Percentiles rank a stretch among this genome's conserved stretches.
These are phyloP conservation scores for Tetrapisispora arboricola DNA, from an alignment of 805 yeast genomes.

Conservation along the genomic window DNA sequence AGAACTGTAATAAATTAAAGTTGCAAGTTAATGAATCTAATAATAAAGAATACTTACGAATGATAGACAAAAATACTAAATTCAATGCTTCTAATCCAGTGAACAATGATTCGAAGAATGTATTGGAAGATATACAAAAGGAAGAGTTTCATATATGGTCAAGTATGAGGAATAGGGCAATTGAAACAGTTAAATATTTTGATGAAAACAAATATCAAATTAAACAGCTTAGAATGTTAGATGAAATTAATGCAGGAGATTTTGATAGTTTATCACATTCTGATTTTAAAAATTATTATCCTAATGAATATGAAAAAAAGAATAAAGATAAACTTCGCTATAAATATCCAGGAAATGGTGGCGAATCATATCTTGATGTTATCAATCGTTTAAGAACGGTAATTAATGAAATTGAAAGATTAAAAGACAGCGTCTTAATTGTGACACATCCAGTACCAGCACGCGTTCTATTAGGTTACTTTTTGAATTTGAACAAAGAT, in stretches of 20 bases:
- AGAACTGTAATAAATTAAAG: slow-evolving; percentile 46
- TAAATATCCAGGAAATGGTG: slow-evolving; percentile 95
- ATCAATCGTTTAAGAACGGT: slow-evolving; percentile 81
- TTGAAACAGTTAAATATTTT: slow-evolving; percentile 69
- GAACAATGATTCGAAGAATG: slow-evolving; percentile 5
- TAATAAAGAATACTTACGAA: slow-evolving; percentile 1
- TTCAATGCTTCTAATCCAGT: background rate
- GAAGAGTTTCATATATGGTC: slow-evolving; percentile 75
- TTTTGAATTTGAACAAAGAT: slow-evolving; percentile 68
- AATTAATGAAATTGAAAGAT: slow-evolving; percentile 85
- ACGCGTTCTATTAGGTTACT: slow-evolving; percentile 78
- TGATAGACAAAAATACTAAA: background rate
- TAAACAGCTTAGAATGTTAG: slow-evolving; percentile 85
- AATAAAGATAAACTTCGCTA: slow-evolving; percentile 72
- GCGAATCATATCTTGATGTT: slow-evolving; percentile 91
- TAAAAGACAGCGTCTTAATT: slow-evolving; percentile 73
- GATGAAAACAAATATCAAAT: slow-evolving; percentile 64
- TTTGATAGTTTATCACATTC: slow-evolving; percentile 89
- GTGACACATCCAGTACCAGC: slow-evolving; percentile 88
- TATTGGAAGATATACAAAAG: slow-evolving; percentile 31
- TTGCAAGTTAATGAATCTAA: background rate
- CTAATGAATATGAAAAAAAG: slow-evolving; percentile 71
- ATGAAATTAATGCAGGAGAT: slow-evolving; percentile 88
- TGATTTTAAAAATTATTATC: slow-evolving; percentile 62
- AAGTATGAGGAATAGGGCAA: slow-evolving; percentile 69